These are phyloP conservation scores for Torulaspora pretoriensis DNA, from an alignment of 1,139 yeast genomes.

Conservation along the genomic window DNA sequence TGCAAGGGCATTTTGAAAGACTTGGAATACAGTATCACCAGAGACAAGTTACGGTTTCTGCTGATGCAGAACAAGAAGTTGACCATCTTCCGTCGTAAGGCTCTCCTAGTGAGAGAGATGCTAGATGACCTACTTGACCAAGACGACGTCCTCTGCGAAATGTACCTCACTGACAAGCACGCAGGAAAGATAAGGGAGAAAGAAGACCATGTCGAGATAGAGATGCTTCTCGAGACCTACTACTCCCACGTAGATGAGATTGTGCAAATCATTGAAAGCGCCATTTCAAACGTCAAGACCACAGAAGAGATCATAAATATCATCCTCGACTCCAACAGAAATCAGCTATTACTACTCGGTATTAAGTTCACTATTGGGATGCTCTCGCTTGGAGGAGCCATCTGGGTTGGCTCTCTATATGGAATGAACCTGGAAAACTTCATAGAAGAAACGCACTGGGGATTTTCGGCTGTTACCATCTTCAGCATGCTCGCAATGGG, in stretches of 20 bases:
- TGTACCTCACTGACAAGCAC: conserved; percentile 54
- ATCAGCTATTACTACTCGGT: conserved; percentile 70
- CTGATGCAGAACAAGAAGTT: conserved; percentile 77
- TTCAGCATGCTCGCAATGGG: conserved; percentile 26
- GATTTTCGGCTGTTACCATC: conserved; percentile 45
- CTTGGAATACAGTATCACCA: conserved; percentile 78
- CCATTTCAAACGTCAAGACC: conserved; percentile 65
- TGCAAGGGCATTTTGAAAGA: conserved; percentile 79
- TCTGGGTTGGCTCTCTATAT: conserved; percentile 69
- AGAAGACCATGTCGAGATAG: conserved; percentile 62
- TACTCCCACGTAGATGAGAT: conserved; percentile 75
- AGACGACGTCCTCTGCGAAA: conserved; percentile 68
- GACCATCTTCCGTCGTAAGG: conserved; percentile 78
- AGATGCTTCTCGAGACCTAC: conserved; percentile 69
- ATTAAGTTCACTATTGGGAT: conserved; percentile 65
- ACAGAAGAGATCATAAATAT: conserved; percentile 80
- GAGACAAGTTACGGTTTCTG: conserved; percentile 74
- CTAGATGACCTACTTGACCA: conserved; percentile 84
- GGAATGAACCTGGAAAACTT: conserved; percentile 81
- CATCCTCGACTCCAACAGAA: conserved; percentile 72
- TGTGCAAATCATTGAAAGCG: conserved; percentile 71
- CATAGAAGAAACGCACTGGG: conserved; percentile 59
- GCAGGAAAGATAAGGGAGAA: conserved; percentile 22
- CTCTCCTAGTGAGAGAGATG: conserved; percentile 75
- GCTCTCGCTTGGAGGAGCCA: conserved; percentile 52